Percentiles rank a stretch among this genome's conserved stretches.
These are phyloP conservation scores for Volvariella volvacea DNA, from an alignment of 1,284 basidiomycete species.

Conservation along the genomic window DNA sequence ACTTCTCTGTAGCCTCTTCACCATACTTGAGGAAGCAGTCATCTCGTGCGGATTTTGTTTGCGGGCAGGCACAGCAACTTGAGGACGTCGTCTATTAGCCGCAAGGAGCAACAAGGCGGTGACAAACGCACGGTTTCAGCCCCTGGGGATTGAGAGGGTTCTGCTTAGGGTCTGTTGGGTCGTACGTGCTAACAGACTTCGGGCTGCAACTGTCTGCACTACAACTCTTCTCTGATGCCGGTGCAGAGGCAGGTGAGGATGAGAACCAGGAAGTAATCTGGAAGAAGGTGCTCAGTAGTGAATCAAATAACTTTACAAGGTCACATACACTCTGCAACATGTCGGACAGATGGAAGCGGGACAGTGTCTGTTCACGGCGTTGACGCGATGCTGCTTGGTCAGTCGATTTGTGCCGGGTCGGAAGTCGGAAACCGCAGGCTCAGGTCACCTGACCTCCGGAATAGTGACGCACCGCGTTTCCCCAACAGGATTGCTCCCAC, in stretches of 20 bases:
- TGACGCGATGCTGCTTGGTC: no score
- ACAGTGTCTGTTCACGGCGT: no score
- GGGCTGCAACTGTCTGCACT: no score
- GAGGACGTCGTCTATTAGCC: constrained; percentile 20
- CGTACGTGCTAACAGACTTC: constrained; percentile 24
- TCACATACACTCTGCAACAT: no score
- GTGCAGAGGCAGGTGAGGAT: constrained; percentile 12
- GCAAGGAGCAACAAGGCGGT: constrained; percentile 28
- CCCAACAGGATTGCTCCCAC: no score
- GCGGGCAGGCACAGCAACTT: constrained; percentile 93
- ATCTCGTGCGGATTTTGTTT: constrained; percentile 87
- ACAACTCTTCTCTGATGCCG: no score
- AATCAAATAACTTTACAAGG: neutral
- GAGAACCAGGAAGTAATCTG: constrained; percentile 39
- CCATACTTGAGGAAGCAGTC: constrained; percentile 86
- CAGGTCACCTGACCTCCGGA: no score
- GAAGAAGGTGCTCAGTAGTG: neutral
- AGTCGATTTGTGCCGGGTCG: no score
- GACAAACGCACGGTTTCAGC: constrained; percentile 75
- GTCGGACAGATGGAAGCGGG: no score
- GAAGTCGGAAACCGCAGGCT: no score
- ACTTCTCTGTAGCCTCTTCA: constrained; percentile 69
- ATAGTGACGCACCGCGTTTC: no score
- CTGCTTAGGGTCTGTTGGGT: constrained; percentile 62
- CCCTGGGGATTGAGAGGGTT: constrained; percentile 88